Evolutionary conservation across 2,329 filamentous ascomycete species (phyloP), one percentile per base, ranked within the genome.

Genomic region (Diplodia corticola): DNA sequence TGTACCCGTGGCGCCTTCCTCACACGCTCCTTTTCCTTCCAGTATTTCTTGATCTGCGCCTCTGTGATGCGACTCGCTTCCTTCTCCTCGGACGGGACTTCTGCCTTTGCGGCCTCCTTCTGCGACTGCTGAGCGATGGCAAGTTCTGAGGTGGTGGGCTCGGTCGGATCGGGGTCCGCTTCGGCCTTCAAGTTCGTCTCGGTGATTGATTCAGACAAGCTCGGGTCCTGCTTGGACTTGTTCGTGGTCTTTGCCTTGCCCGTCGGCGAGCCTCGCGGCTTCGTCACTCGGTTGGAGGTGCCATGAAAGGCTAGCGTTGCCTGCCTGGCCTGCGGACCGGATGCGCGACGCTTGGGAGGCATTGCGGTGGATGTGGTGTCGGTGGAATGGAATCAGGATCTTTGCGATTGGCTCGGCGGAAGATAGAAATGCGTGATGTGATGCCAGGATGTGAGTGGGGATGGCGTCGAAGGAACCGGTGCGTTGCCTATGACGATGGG

Each of bases 21-120:
- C 72, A 88, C 84, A 48, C 81, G 80, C 80, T 97, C 92, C 70
- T 94, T 87, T 12, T 78, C 78, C 70, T 82, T 82, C 93, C 93
- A 97, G 76, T 97, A 97, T 73, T 82, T 83, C 71, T 85, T 85
- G 69, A 98, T 88, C 72, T 92, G 88, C 55, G 84, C 80, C 66
- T 91, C 85, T 7, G 85, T 86, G 49, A 96, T 79, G 70, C 86
- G 85, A 69, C 86, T 82, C 1, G 92, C 93, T 67, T 79, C 80
- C 26, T 83, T 71, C 71, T 91, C 80, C 67, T 83, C 80, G 67
- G 69, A 71, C 70, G 65, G 74, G 65, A 72, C 71, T 70, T 69
- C 69, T 1, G 74, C 76, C 71, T 74, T 72, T 68, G 71, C 73
- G 68, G 69, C 68, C 67, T 79, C 78, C 63, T 76, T 70, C 64